These are phyloP conservation scores for Suillus paluster DNA, from an alignment of 768 basidiomycete species.

Conservation along the genomic window DNA sequence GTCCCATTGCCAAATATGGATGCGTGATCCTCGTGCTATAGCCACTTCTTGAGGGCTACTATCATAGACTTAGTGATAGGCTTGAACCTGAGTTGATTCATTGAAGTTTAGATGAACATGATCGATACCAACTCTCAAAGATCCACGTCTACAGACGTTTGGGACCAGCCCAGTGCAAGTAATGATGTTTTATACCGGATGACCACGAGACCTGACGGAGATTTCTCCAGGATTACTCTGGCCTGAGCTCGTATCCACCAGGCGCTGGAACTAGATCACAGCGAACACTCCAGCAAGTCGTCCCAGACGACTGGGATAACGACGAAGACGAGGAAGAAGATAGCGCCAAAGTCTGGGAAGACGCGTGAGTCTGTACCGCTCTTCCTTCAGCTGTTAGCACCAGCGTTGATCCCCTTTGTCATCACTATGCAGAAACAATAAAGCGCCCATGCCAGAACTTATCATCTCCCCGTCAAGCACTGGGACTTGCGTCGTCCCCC, in stretches of 20 bases:
- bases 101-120: neutral
- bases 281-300: conserved; percentile 14
- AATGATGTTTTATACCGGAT: neutral
- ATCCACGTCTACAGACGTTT: conserved; percentile 12
- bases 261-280: neutral
- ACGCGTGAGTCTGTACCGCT: conserved; percentile 60
- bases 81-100: neutral
- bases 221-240: conserved; percentile 7
- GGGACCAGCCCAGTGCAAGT: conserved; percentile 15
- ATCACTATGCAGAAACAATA: conserved; percentile 50
- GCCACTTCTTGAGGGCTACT: too few relatives aligned
- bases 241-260: neutral
- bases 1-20: too few relatives aligned
- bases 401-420: neutral
- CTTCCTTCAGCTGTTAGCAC: conserved; percentile 2
- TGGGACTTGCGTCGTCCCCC: conserved; percentile 46
- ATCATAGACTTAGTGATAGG: conserved; percentile 2
- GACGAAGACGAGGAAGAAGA: conserved; percentile 48
- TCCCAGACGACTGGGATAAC: conserved; percentile 65
- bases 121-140: conserved; percentile 7
- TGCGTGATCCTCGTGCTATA: too few relatives aligned
- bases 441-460: conserved; percentile 70
- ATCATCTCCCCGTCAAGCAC: conserved; percentile 48
- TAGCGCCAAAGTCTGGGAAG: conserved; percentile 65
- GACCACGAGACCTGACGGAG: neutral